phyloP scores from a whole-genome alignment of 352 stramenopile genomes.

The Elongisporangium undulatum region DNA sequence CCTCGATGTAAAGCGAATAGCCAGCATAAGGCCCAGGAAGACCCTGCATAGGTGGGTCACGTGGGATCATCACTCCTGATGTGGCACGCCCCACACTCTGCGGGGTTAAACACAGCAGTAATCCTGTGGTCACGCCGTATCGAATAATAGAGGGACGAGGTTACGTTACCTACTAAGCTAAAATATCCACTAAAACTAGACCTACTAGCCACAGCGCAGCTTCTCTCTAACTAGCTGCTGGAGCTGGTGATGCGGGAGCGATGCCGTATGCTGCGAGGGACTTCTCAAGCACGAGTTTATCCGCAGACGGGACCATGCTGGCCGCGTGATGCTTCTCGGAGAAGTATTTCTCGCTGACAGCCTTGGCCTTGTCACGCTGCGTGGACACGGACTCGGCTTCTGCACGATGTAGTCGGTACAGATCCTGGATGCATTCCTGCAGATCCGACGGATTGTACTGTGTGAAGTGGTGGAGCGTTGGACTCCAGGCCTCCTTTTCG shows the following conservation, averaged over 20 bases:
- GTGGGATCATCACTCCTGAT: neutral
- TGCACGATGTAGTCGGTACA: slow-evolving; percentile 53
- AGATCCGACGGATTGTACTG: slow-evolving; percentile 72
- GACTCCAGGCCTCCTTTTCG: slow-evolving; percentile 61
- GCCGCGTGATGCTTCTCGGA: slow-evolving; percentile 57
- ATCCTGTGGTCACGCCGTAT: neutral
- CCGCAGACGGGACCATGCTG: slow-evolving; percentile 40
- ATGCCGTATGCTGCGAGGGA: slow-evolving; percentile 31
- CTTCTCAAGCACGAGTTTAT: slow-evolving; percentile 35
- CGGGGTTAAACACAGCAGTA: neutral
- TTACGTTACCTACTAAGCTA: neutral
- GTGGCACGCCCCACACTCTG: neutral
- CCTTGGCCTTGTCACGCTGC: slow-evolving; percentile 75
- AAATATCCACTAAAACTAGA: neutral
- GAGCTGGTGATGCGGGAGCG: neutral
- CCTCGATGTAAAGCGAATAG: slow-evolving; percentile 1
- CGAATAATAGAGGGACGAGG: neutral
- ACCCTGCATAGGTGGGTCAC: neutral
- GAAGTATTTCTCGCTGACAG: slow-evolving; percentile 81
- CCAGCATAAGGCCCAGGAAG: slow-evolving; percentile 23
- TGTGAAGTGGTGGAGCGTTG: slow-evolving; percentile 77
- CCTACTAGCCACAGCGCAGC: neutral
- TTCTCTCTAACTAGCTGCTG: slow-evolving; percentile 5
- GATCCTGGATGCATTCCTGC: slow-evolving; percentile 55
- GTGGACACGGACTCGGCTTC: slow-evolving; percentile 58